Conservation (phyloP, 257 asterid genomes). For the Ajuga chamaepitys region DNA sequence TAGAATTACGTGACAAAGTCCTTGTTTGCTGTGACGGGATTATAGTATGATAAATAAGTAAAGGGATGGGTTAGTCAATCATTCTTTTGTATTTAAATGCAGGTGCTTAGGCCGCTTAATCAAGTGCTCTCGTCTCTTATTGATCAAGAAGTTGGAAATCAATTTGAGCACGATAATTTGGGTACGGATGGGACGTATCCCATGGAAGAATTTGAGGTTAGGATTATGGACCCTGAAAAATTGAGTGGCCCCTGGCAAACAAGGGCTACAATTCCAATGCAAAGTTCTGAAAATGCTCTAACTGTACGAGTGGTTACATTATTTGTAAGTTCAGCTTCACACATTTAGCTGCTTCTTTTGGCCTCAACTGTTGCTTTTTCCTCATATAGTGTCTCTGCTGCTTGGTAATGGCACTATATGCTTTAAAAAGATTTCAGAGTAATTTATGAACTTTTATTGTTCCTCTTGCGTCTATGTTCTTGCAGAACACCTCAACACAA, state of each 20-base stretch:
- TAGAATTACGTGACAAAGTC: not conserved
- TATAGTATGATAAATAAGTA: not conserved
- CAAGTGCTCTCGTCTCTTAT: constrained; percentile 84
- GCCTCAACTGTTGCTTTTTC: not conserved
- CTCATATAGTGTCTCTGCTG: not conserved
- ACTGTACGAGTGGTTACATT: constrained; percentile 87
- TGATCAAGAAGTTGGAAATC: constrained; percentile 95
- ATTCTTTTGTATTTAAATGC: constrained; percentile 12
- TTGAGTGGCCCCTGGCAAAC: constrained; percentile 87
- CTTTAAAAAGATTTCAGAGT: not conserved
- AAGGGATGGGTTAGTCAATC: constrained; percentile 9
- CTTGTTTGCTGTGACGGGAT: constrained; percentile 5
- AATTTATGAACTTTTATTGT: constrained; percentile 1
- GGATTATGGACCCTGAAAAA: constrained; percentile 89
- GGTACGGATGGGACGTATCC: constrained; percentile 76
- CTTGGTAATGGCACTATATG: constrained; percentile 1
- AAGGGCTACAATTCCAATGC: constrained; percentile 85
- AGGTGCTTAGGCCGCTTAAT: constrained; percentile 84
- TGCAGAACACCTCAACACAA: constrained; percentile 72
- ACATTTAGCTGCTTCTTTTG: constrained; percentile 16
- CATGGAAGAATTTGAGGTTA: constrained; percentile 89
- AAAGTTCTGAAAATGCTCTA: constrained; percentile 89
- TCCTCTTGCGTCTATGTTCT: constrained; percentile 12
- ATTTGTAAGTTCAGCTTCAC: constrained; percentile 55
- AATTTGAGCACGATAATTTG: constrained; percentile 62